phyloP scores from a whole-genome alignment of 2,329 filamentous ascomycete species.

The Atkinsonella hypoxylon region DNA sequence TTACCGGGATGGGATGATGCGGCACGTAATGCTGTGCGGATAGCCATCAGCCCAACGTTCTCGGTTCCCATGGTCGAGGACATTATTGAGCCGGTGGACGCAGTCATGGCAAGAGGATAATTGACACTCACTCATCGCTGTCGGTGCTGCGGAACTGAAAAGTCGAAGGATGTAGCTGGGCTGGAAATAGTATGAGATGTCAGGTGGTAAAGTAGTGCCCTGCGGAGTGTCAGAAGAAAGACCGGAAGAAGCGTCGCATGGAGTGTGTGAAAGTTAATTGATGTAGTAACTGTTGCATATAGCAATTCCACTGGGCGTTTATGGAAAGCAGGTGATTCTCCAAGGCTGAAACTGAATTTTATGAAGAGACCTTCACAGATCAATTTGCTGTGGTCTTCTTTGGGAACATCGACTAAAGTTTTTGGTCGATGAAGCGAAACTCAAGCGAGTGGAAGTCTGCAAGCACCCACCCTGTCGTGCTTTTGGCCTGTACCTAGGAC shows the following conservation, averaged over 20 bases:
- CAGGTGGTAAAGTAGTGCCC: conserved; percentile 37
- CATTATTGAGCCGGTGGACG: conserved; percentile 17
- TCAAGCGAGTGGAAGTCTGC: neutral
- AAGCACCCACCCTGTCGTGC: neutral
- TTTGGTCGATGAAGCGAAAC: neutral
- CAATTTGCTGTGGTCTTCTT: too few relatives aligned
- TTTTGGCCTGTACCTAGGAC: neutral
- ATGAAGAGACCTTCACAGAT: too few relatives aligned
- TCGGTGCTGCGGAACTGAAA: conserved; percentile 23
- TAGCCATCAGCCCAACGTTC: conserved; percentile 46
- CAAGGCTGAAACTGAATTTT: too few relatives aligned
- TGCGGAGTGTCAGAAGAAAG: conserved; percentile 37
- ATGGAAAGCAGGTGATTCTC: too few relatives aligned
- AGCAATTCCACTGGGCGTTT: neutral
- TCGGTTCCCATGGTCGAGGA: conserved; percentile 31
- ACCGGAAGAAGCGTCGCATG: conserved; percentile 40
- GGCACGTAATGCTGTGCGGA: conserved; percentile 34
- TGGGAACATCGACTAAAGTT: neutral
- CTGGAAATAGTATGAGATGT: conserved; percentile 35
- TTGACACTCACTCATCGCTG: conserved; percentile 17
- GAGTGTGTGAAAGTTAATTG: conserved; percentile 24
- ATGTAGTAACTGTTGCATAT: neutral
- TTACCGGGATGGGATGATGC: conserved; percentile 34
- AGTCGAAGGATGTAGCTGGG: conserved; percentile 15
- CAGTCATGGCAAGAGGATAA: conserved; percentile 4